Evolutionary conservation across 352 stramenopile genomes (phyloP).

Genomic region (Stephanocyclus meneghinianus): DNA sequence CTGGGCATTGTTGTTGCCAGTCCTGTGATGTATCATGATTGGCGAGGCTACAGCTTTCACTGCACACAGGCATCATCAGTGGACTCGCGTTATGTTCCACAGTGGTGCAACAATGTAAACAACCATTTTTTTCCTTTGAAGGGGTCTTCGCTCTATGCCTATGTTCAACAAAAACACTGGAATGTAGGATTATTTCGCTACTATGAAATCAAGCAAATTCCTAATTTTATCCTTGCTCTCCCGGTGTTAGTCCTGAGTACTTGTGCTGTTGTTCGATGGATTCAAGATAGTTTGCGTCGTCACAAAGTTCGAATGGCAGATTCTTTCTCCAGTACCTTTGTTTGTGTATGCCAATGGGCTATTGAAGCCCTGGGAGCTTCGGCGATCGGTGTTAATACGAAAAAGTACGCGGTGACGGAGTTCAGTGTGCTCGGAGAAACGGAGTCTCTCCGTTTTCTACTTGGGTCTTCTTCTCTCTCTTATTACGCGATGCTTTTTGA

Average conservation of each 20-base stretch:
- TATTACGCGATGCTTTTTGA: constrained; percentile 74
- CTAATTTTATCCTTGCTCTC: constrained; percentile 91
- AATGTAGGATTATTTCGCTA: constrained; percentile 92
- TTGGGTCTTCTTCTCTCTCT: constrained; percentile 53
- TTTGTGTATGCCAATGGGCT: constrained; percentile 19
- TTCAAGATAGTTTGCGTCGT: constrained; percentile 56
- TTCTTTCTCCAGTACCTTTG: background rate
- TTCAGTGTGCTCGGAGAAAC: background rate
- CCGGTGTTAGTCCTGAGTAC: constrained; percentile 86
- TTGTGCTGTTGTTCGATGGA: constrained; percentile 77
- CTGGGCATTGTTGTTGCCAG: constrained; percentile 42
- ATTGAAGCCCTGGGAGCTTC: constrained; percentile 37
- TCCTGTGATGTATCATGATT: constrained; percentile 67
- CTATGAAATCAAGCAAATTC: constrained; percentile 91
- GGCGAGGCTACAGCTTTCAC: constrained; percentile 56
- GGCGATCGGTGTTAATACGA: background rate
- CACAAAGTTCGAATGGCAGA: constrained; percentile 11
- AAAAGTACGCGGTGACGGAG: background rate
- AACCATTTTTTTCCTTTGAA: constrained; percentile 1
- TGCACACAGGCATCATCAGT: constrained; percentile 29
- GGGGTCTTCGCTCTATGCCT: constrained; percentile 88
- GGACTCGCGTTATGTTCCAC: constrained; percentile 8
- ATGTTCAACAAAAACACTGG: constrained; percentile 94
- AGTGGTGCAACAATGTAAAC: constrained; percentile 47
- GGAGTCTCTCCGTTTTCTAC: constrained; percentile 17